Evolutionary conservation across 108 stramenopile species (phyloP), one percentile per base, ranked within the genome.

Genomic region (Cylindrotheca fusiformis): DNA sequence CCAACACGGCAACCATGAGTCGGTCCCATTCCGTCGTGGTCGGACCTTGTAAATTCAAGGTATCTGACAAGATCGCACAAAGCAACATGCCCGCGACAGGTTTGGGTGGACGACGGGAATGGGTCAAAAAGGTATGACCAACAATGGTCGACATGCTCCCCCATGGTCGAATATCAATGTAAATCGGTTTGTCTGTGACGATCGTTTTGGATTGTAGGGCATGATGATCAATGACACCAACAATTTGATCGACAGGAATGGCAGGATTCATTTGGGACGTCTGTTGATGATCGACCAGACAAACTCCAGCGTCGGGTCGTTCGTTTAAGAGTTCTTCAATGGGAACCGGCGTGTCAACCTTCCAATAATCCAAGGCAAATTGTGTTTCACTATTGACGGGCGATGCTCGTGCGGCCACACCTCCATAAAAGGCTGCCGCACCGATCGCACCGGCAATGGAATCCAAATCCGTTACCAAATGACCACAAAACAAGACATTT

Each of bases 191-290:
- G 58, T 83, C 84, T 10, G 84, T 91, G 22, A 83, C 77, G 52
- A 91, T 68, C 33, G 90, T 87, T 36, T 83, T 82, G 57, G 46
- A 55, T 52, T 90, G 89, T 4, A 91, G 73, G 12, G 90, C 90
- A 68, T 91, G 90, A 58, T 91, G 90, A 63, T 91, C 90, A 69
- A 91, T 91, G 33, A 85, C 68, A 25, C 90, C 90, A 2, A 85
- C 82, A 47, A 91, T 74, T 23, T 69, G 47, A 12, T 87, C 77
- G 3, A 65, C 58, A 45, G 75, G 71, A 57, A 90, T 86, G 22
- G 82, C 48, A 19, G 81, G 74, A 60, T 82, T 80, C 67, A 90
- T 77, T 66, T 90, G 88, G 1, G 77, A 70, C 14, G 79, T 82
- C 52, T 90, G 85, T 58, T 87, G 83, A 52, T 86, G 85, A 67